Percentiles rank a stretch among this genome's conserved stretches.
Conservation (phyloP, 257 asterid species). For the Phtheirospermum japonicum region DNA sequence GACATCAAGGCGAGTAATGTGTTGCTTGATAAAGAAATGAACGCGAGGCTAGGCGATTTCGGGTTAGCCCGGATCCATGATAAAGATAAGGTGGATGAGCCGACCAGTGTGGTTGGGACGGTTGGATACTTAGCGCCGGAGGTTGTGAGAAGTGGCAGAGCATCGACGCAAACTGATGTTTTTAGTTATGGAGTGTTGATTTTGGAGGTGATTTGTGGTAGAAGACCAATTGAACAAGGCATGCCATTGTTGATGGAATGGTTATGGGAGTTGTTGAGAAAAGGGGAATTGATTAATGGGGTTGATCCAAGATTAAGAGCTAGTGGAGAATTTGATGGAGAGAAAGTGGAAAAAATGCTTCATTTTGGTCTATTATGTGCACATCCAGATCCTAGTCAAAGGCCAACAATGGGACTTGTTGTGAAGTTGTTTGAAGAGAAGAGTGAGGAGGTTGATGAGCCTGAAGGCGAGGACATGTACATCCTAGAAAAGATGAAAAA, state of each 20-base stretch:
- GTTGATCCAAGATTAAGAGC: slow-evolving; percentile 38
- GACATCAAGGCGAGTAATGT: slow-evolving; percentile 20
- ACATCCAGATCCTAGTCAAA: not conserved
- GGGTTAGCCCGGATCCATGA: slow-evolving; percentile 49
- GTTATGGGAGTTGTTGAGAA: slow-evolving; percentile 38
- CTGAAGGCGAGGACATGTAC: not conserved
- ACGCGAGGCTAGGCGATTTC: not conserved
- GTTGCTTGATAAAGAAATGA: not conserved
- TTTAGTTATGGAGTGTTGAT: slow-evolving; percentile 48
- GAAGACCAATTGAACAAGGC: slow-evolving; percentile 51
- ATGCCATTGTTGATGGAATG: slow-evolving; percentile 45
- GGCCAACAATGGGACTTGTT: slow-evolving; percentile 5
- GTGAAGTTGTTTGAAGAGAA: slow-evolving; percentile 5
- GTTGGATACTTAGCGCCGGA: slow-evolving; percentile 63
- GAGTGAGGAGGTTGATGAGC: not conserved
- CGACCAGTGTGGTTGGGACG: slow-evolving; percentile 59
- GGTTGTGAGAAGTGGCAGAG: slow-evolving; percentile 43
- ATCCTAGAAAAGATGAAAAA: slow-evolving; percentile 3
- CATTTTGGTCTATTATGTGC: slow-evolving; percentile 42
- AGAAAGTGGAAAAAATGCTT: slow-evolving; percentile 46
- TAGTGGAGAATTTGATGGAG: slow-evolving; percentile 35
- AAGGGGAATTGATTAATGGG: slow-evolving; percentile 37
- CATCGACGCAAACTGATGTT: slow-evolving; percentile 52
- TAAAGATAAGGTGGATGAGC: slow-evolving; percentile 33
- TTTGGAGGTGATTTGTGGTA: slow-evolving; percentile 55